A percentile compares a stretch with the other conserved stretches of the same genome.
These are phyloP conservation scores for Amyloporia xantha DNA, from an alignment of 768 basidiomycete species.

Conservation along the genomic window DNA sequence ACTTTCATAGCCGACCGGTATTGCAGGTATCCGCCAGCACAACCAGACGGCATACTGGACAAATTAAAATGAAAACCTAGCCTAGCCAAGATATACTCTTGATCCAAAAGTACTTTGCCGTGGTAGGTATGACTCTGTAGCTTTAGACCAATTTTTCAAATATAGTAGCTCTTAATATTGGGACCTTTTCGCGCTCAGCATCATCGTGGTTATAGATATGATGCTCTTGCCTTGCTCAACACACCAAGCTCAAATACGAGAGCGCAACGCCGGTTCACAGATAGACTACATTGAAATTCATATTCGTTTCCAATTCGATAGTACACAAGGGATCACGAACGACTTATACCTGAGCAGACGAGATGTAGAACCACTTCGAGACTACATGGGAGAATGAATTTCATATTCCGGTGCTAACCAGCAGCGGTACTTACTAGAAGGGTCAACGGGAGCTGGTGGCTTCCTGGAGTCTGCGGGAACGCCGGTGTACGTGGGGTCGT, in stretches of 20 bases:
- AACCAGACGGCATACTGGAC: conserved; percentile 43
- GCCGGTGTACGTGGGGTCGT: conserved; percentile 55
- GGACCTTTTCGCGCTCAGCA: not conserved
- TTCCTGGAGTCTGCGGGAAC: conserved; percentile 77
- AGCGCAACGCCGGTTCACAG: not conserved
- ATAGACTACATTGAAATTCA: not conserved
- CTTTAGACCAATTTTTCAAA: not conserved
- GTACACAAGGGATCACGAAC: conserved; percentile 9
- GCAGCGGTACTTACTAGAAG: conserved; percentile 57
- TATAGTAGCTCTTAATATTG: not conserved
- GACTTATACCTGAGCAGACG: conserved; percentile 69
- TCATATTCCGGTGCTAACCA: not conserved
- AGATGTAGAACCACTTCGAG: conserved; percentile 93
- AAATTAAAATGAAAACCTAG: conserved; percentile 21
- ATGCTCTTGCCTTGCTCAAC: not conserved
- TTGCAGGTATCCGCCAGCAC: conserved; percentile 80
- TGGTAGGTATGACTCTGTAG: not conserved
- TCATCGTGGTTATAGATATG: not conserved
- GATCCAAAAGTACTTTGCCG: not conserved
- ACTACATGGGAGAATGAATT: conserved; percentile 35
- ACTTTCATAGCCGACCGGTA: conserved; percentile 86
- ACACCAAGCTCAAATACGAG: not conserved
- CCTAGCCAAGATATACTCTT: not conserved
- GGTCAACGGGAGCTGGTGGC: conserved; percentile 84
- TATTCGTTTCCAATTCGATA: conserved; percentile 8